These are phyloP conservation scores for Fusarium nurragi DNA, from an alignment of 2,329 filamentous ascomycete species.

Conservation along the genomic window DNA sequence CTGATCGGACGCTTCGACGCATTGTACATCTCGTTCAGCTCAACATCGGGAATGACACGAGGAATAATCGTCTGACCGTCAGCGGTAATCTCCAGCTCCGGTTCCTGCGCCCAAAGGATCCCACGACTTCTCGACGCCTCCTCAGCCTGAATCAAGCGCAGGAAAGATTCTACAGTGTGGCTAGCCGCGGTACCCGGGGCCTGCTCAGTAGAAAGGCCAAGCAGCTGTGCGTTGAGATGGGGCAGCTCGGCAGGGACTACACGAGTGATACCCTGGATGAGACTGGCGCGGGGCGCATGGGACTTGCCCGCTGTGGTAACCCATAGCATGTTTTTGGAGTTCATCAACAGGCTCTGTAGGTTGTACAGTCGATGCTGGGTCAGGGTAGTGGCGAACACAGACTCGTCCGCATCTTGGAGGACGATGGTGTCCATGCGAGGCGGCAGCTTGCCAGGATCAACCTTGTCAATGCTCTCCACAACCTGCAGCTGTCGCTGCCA, in stretches of 20 bases:
- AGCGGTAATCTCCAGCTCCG: background rate
- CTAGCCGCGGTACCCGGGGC: background rate
- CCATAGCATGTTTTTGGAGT: background rate
- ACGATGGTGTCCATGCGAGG: background rate
- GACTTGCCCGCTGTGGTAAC: background rate
- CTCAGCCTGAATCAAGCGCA: background rate
- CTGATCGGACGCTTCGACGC: background rate
- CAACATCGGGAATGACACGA: background rate
- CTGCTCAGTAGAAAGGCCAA: background rate
- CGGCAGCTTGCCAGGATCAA: background rate
- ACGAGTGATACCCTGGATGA: background rate
- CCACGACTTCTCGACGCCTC: background rate
- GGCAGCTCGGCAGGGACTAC: background rate
- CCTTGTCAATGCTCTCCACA: background rate
- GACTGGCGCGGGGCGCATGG: background rate
- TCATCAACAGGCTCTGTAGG: background rate
- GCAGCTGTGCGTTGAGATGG: background rate
- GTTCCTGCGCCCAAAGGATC: background rate
- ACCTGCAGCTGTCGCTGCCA: background rate
- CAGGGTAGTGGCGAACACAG: background rate
- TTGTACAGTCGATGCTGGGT: background rate
- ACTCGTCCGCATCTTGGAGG: background rate
- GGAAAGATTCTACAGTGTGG: background rate
- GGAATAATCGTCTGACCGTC: background rate
- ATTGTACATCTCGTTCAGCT: background rate